phyloP scores from a whole-genome alignment of 2,329 filamentous ascomycete species.

The Venturia oleaginea region DNA sequence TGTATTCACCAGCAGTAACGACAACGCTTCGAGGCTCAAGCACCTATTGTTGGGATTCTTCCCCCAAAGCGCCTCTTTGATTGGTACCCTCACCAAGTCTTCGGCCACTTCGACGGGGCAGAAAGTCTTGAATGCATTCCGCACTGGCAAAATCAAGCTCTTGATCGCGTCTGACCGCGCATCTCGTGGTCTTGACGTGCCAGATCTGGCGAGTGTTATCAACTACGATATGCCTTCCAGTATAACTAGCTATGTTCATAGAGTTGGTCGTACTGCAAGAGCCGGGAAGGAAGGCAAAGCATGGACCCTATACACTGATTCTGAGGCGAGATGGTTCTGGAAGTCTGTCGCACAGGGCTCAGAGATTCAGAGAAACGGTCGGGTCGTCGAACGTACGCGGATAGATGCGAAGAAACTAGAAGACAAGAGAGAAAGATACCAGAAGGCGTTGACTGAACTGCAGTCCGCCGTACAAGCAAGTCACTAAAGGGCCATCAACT shows the following conservation, averaged over 20 bases:
- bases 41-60: conserved; percentile 64
- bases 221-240: conserved; percentile 89
- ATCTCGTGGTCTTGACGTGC: conserved; percentile 79
- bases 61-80: conserved; percentile 45
- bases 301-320: conserved; percentile 77
- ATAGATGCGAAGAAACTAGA: conserved; percentile 1
- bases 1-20: conserved; percentile 86
- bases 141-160: conserved; percentile 52
- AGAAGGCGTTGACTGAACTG: conserved; percentile 2
- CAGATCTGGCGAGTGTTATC: conserved; percentile 70
- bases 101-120: conserved; percentile 62
- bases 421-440: conserved; percentile 1
- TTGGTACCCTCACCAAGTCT: conserved; percentile 68
- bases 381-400: conserved; percentile 1
- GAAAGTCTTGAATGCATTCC: conserved; percentile 59
- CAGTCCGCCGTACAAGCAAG: neutral
- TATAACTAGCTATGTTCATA: conserved; percentile 77
- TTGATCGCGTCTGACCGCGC: conserved; percentile 91
- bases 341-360: conserved; percentile 60
- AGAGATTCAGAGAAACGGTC: conserved; percentile 29
- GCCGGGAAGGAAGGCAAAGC: conserved; percentile 67
- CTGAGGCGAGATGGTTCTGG: conserved; percentile 88
- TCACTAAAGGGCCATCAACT: neutral
- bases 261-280: conserved; percentile 82
- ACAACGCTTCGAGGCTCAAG: conserved; percentile 76